Evolutionary conservation across 73 alveolate genomes (phyloP), one percentile per base, ranked within the genome.

Genomic region (Breviolum minutum): DNA sequence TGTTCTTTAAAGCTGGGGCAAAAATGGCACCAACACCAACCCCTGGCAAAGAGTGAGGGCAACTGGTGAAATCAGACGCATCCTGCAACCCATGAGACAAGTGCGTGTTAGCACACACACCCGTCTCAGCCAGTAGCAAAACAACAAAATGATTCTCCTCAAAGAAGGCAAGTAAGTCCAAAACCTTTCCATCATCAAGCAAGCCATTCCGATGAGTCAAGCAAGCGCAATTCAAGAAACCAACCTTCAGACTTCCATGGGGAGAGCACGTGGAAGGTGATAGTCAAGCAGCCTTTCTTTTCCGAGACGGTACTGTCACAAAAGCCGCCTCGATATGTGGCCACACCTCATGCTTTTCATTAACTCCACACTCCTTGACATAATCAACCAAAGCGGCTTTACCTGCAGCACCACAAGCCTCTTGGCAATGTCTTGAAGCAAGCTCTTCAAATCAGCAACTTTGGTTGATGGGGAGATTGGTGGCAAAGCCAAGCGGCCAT

Each of bases 101-200:
- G 30, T 80, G 89, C 5, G 89, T 80, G 89, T 27, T 12, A 19
- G 89, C 89, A 29, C 22, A 30, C 89, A 80, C 89, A 11, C 89
- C 89, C 12, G 89, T 30, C n/a, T 80, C 89, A 14, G 89, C 89
- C 2, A 80, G 69, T 19, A 29, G 3, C 22, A 80, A 5, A 2
- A 80, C 66, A 17, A 13, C 89, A 80, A 29, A n/a, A 11, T 11
- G 29, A 8, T 80, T 63, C 32, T 29, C 66, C 14, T 29, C 32
- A 80, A 80, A 80, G n/a, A 80, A 80, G 27, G 68, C 2, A 2
- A 80, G 89, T 27, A 30, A 63, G 32, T 80, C 89, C 63, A 26
- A 32, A 26, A 26, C 2, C 66, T 80, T 80, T 2, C 68, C 89
- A 80, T 30, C 69, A 48, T 80, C 64, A 26, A 80, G 20, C 64